phyloP scores from a whole-genome alignment of 2,329 filamentous ascomycete genomes.

The Triangularia setosa region DNA sequence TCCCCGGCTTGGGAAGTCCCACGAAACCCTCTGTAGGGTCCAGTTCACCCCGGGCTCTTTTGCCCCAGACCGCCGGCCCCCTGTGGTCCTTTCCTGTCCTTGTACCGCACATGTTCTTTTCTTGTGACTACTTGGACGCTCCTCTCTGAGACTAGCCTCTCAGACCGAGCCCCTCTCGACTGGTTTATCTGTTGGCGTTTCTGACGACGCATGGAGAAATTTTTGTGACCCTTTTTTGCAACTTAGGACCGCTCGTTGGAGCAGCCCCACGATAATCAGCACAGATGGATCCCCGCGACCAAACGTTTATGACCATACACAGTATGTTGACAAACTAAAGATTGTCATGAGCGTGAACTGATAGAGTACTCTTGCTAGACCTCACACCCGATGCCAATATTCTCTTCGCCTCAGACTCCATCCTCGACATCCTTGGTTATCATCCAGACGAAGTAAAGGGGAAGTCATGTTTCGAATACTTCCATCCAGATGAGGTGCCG shows the following conservation, averaged over 20 bases:
- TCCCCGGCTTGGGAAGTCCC: slow-evolving; percentile 7
- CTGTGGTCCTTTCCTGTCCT: slow-evolving; percentile 8
- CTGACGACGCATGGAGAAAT: slow-evolving; percentile 24
- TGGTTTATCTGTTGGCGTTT: slow-evolving; percentile 7
- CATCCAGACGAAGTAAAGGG: slow-evolving; percentile 70
- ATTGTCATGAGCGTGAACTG: slow-evolving; percentile 10
- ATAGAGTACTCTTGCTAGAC: slow-evolving; percentile 45
- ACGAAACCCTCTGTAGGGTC: slow-evolving; percentile 1
- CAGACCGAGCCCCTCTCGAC: slow-evolving; percentile 11
- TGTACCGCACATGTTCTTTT: slow-evolving; percentile 10
- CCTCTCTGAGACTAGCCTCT: slow-evolving; percentile 21
- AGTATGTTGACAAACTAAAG: slow-evolving; percentile 49
- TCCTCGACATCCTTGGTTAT: slow-evolving; percentile 79
- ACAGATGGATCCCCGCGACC: slow-evolving; percentile 72
- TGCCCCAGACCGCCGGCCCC: slow-evolving; percentile 1
- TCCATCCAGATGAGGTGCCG: slow-evolving; percentile 75
- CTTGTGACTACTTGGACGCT: slow-evolving; percentile 14
- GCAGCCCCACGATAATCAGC: slow-evolving; percentile 24
- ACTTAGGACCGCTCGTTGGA: slow-evolving; percentile 22
- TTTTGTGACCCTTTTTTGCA: slow-evolving; percentile 17
- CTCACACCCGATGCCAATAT: slow-evolving; percentile 72
- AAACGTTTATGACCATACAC: slow-evolving; percentile 88
- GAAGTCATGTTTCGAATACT: slow-evolving; percentile 79
- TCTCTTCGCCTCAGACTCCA: slow-evolving; percentile 78
- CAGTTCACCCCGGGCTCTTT: background rate